Evolutionary conservation across 1,284 basidiomycete species (phyloP).

Genomic region (Ustilago bromivora): DNA sequence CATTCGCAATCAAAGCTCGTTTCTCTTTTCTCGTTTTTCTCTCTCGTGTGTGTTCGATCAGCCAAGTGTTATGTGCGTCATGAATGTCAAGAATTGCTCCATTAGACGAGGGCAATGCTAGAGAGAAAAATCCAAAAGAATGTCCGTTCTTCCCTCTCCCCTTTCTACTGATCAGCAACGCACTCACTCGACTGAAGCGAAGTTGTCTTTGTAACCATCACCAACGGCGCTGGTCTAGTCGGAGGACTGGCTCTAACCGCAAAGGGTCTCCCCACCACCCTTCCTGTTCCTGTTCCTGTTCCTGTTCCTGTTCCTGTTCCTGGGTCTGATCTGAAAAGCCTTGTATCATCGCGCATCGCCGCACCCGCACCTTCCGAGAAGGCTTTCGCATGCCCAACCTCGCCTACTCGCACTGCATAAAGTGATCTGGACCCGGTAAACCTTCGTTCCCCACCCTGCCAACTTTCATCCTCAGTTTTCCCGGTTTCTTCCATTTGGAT

Average conservation of each 20-base stretch:
- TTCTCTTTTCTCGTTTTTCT: no score
- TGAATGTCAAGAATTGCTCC: no score
- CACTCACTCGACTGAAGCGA: not conserved
- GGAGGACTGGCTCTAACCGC: not conserved
- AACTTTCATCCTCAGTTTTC: no score
- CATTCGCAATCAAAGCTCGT: no score
- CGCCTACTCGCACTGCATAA: not conserved
- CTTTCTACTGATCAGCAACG: no score
- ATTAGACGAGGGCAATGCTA: no score
- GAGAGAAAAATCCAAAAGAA: not conserved
- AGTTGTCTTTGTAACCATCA: not conserved
- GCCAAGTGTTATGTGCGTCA: no score
- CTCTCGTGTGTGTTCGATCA: no score
- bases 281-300: no score
- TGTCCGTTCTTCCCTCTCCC: not conserved
- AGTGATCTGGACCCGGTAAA: not conserved
- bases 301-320: not conserved
- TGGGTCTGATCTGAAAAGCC: not conserved
- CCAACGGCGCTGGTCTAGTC: not conserved
- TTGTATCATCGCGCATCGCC: not conserved
- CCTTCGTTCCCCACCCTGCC: no score
- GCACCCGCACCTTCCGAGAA: no score
- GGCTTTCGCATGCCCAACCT: not conserved
- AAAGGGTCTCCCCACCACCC: not conserved
- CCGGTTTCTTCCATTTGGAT: not conserved